A percentile compares a stretch with the other conserved stretches of the same genome.
These are phyloP conservation scores for Gonium pectorale DNA, from an alignment of 139 green algal genomes.

Conservation along the genomic window DNA sequence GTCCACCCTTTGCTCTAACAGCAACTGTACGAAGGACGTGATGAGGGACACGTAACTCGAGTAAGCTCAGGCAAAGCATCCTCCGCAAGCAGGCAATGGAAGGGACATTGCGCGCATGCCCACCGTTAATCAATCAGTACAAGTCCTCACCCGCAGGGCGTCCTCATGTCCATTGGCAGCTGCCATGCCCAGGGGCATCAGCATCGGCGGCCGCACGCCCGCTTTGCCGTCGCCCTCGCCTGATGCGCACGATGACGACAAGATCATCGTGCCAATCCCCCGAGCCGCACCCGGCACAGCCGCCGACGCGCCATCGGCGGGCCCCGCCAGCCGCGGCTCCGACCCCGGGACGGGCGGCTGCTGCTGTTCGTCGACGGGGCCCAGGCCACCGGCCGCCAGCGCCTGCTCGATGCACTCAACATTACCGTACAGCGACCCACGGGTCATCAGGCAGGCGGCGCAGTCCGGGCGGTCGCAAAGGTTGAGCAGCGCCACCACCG, in stretches of 20 bases:
- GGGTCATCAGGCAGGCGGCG: constrained; percentile 37
- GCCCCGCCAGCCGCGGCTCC: not conserved
- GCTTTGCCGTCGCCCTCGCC: not conserved
- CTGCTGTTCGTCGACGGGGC: constrained; percentile 29
- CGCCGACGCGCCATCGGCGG: not conserved
- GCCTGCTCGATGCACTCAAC: not conserved
- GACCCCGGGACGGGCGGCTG: not conserved
- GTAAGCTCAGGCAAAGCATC: no score
- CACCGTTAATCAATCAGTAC: not conserved
- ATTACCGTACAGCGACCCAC: constrained; percentile 18
- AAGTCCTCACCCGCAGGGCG: not conserved
- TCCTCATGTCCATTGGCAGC: constrained; percentile 32
- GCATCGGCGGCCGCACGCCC: constrained; percentile 20
- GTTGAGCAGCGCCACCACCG: constrained; percentile 35
- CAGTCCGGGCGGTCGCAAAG: constrained; percentile 31
- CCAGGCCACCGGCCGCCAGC: constrained; percentile 20
- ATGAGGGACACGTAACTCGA: no score
- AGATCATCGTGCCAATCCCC: not conserved
- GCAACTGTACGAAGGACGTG: constrained; percentile 11
- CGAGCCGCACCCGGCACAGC: not conserved
- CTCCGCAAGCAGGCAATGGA: no score
- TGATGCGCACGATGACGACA: no score
- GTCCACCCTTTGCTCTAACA: constrained; percentile 8
- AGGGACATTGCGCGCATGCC: no score
- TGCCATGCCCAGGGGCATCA: constrained; percentile 39